phyloP scores from a whole-genome alignment of 2,329 filamentous ascomycete species.

The Aspergillus sp. region DNA sequence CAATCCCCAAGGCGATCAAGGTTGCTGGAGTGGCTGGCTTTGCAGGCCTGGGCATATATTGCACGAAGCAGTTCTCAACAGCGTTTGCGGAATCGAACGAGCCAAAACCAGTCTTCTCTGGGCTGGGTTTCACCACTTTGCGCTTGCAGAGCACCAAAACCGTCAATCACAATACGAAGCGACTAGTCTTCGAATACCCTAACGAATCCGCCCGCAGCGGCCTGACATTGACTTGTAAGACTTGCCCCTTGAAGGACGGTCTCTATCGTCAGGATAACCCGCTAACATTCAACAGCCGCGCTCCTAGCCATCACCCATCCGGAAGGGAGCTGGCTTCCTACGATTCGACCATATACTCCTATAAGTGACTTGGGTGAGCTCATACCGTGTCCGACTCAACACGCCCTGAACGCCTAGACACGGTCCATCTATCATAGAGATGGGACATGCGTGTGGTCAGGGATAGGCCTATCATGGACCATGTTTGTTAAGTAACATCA shows the following conservation, averaged over 20 bases:
- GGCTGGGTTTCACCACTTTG: not conserved
- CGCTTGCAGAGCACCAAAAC: constrained; percentile 1
- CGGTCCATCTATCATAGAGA: not conserved
- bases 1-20: not conserved
- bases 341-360: constrained; percentile 67
- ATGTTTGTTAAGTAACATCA: constrained; percentile 4
- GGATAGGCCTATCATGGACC: not conserved
- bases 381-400: not conserved
- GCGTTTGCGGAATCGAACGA: not conserved
- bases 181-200: constrained; percentile 13
- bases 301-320: constrained; percentile 64
- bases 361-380: constrained; percentile 54
- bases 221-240: constrained; percentile 14
- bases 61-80: not conserved
- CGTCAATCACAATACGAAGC: constrained; percentile 17
- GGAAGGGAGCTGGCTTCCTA: constrained; percentile 58
- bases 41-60: not conserved
- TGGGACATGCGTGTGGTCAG: too few relatives aligned
- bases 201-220: constrained; percentile 6
- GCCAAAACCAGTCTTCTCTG: not conserved
- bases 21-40: not conserved
- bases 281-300: constrained; percentile 44
- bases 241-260: not conserved
- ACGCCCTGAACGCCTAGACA: not conserved
- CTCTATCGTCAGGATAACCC: not conserved